Conservation (phyloP, 2,329 filamentous ascomycete species). For the Arthroderma sp. region DNA sequence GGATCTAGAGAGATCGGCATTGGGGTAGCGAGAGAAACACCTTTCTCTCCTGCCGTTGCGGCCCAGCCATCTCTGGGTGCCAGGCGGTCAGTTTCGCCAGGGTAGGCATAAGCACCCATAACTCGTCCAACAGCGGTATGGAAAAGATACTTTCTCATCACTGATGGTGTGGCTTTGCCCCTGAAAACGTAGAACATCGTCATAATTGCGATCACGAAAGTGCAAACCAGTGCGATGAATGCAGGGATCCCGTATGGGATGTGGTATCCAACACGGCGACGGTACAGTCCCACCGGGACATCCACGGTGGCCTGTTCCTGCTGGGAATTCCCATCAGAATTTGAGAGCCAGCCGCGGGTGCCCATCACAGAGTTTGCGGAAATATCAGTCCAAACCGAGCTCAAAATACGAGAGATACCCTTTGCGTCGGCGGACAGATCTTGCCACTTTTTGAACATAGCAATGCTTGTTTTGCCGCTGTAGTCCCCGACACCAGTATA, state of each 20-base stretch:
- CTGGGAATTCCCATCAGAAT: not conserved
- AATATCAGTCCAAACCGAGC: conserved; percentile 35
- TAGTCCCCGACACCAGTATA: conserved; percentile 18
- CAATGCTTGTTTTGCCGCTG: conserved; percentile 24
- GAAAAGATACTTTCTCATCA: conserved; percentile 8
- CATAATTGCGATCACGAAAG: conserved; percentile 30
- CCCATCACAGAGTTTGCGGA: conserved; percentile 32
- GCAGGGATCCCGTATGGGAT: conserved; percentile 18
- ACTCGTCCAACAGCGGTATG: conserved; percentile 9
- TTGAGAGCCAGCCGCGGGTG: conserved; percentile 15
- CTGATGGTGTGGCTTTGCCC: conserved; percentile 8
- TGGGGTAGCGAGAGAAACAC: conserved; percentile 2
- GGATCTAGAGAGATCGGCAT: conserved; percentile 5
- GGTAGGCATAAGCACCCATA: conserved; percentile 10
- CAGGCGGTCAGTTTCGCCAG: conserved; percentile 6
- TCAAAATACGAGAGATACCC: conserved; percentile 24
- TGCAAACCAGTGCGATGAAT: conserved; percentile 38
- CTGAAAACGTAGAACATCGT: conserved; percentile 14
- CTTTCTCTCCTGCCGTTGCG: conserved; percentile 6
- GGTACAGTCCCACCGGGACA: conserved; percentile 14
- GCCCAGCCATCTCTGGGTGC: conserved; percentile 8
- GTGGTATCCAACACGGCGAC: conserved; percentile 6
- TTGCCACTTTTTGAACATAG: conserved; percentile 32
- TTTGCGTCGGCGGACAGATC: conserved; percentile 18
- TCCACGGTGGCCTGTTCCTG: conserved; percentile 20